A percentile compares a stretch with the other conserved stretches of the same genome.
Evolutionary conservation across 2,329 filamentous ascomycete species (phyloP).

Genomic region (Davidsoniella eucalypti): DNA sequence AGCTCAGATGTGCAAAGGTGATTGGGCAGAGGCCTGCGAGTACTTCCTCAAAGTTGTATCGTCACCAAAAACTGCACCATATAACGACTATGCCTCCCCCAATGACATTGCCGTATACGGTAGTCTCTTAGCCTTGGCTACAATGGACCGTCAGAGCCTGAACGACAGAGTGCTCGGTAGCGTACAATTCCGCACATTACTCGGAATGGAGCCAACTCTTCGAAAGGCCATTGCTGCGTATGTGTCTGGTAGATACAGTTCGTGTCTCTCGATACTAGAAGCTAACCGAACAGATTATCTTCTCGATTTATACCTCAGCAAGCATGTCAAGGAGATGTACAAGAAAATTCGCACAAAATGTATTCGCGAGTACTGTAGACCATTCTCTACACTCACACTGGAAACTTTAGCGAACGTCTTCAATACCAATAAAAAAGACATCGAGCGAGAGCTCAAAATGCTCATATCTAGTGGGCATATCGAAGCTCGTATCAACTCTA

Average conservation of each 20-base stretch:
- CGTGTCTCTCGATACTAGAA: slow-evolving; percentile 68
- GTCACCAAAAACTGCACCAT: slow-evolving; percentile 38
- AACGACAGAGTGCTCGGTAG: slow-evolving; percentile 67
- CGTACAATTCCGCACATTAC: slow-evolving; percentile 61
- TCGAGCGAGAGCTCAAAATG: slow-evolving; percentile 56
- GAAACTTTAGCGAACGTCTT: slow-evolving; percentile 66
- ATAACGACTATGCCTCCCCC: slow-evolving; percentile 56
- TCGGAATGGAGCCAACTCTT: slow-evolving; percentile 88
- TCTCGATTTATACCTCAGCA: slow-evolving; percentile 74
- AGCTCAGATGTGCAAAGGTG: slow-evolving; percentile 37
- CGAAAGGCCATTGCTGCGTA: slow-evolving; percentile 82
- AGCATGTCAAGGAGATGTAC: slow-evolving; percentile 56
- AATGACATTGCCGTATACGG: slow-evolving; percentile 92
- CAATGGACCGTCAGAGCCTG: slow-evolving; percentile 66
- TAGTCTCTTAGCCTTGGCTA: slow-evolving; percentile 74
- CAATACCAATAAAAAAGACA: slow-evolving; percentile 40
- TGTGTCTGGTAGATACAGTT: slow-evolving; percentile 75
- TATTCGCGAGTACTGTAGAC: slow-evolving; percentile 81
- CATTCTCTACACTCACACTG: slow-evolving; percentile 76
- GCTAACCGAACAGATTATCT: slow-evolving; percentile 70
- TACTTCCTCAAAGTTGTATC: slow-evolving; percentile 32
- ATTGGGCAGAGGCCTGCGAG: slow-evolving; percentile 25
- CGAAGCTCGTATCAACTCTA: slow-evolving; percentile 68
- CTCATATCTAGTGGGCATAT: slow-evolving; percentile 63
- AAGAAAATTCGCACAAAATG: slow-evolving; percentile 69